Percentiles rank a stretch among this genome's conserved stretches.
Evolutionary conservation across 352 stramenopile genomes (phyloP).

Genomic region (Phytopythium sindhum): DNA sequence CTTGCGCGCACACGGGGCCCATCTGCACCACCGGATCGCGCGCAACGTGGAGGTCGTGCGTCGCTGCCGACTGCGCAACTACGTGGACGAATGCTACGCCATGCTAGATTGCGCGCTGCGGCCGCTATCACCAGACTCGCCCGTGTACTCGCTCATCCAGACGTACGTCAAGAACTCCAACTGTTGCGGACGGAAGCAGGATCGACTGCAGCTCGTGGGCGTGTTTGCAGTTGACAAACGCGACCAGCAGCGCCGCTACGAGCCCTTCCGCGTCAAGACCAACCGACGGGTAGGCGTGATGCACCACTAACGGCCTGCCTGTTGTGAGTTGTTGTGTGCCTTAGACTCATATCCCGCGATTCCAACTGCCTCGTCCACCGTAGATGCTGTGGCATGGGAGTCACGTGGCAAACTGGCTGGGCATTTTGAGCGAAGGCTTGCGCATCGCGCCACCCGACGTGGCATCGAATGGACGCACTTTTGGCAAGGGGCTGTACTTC

Average conservation of each 20-base stretch:
- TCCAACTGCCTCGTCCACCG: constrained; percentile 12
- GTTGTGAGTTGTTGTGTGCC: not conserved
- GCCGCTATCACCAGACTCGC: constrained; percentile 34
- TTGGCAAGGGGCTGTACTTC: too few relatives aligned
- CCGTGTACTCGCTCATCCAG: constrained; percentile 56
- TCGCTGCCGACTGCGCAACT: constrained; percentile 43
- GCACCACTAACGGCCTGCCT: not conserved
- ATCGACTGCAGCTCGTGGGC: constrained; percentile 44
- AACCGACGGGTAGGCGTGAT: constrained; percentile 47
- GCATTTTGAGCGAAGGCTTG: constrained; percentile 78
- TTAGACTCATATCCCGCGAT: not conserved
- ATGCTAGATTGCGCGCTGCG: constrained; percentile 48
- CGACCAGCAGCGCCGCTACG: constrained; percentile 48
- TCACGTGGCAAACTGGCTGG: constrained; percentile 75
- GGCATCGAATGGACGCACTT: too few relatives aligned
- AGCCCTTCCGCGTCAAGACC: constrained; percentile 34
- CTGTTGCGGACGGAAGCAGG: constrained; percentile 57
- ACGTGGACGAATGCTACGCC: constrained; percentile 60
- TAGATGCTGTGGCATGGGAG: constrained; percentile 89
- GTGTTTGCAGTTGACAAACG: constrained; percentile 64
- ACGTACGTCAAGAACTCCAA: constrained; percentile 70
- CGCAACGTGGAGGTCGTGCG: constrained; percentile 24
- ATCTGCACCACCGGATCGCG: not conserved
- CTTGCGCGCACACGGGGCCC: not conserved
- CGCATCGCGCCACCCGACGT: constrained; percentile 78